Conservation (phyloP, 2,329 filamentous ascomycete species). For the Penicillium corylophilum region DNA sequence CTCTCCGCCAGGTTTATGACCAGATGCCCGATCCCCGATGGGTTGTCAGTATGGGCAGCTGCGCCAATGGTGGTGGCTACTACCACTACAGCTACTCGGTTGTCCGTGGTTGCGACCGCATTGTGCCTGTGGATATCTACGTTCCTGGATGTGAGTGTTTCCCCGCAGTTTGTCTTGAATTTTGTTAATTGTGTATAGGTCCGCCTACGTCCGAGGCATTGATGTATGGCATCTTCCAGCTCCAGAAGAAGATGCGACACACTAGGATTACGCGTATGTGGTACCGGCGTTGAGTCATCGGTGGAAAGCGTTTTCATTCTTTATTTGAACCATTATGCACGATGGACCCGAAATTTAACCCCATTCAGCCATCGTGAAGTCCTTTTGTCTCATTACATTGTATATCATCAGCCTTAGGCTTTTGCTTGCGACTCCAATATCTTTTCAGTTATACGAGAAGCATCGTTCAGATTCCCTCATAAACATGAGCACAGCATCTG, state of each 20-base stretch:
- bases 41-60: slow-evolving; percentile 84
- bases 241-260: slow-evolving; percentile 74
- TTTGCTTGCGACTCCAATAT: neutral
- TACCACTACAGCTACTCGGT: slow-evolving; percentile 86
- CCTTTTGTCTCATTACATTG: slow-evolving; percentile 23
- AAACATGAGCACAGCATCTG: neutral
- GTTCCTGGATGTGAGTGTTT: slow-evolving; percentile 73
- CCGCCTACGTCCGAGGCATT: slow-evolving; percentile 56
- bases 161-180: neutral
- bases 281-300: slow-evolving; percentile 49
- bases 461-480: neutral
- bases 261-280: slow-evolving; percentile 58
- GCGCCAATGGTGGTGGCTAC: slow-evolving; percentile 82
- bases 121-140: slow-evolving; percentile 81
- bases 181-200: slow-evolving; percentile 29
- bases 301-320: slow-evolving; percentile 9
- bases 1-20: slow-evolving; percentile 84
- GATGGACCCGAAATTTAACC: slow-evolving; percentile 17
- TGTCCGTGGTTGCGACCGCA: slow-evolving; percentile 72
- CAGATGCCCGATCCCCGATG: slow-evolving; percentile 93
- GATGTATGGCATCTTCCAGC: slow-evolving; percentile 70
- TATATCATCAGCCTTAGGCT: slow-evolving; percentile 23
- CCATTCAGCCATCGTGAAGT: slow-evolving; percentile 20
- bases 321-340: slow-evolving; percentile 12
- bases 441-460: neutral